Base-by-base conservation (phyloP, 1,284 basidiomycete genomes). In the Malassezia yamatoensis region DNA sequence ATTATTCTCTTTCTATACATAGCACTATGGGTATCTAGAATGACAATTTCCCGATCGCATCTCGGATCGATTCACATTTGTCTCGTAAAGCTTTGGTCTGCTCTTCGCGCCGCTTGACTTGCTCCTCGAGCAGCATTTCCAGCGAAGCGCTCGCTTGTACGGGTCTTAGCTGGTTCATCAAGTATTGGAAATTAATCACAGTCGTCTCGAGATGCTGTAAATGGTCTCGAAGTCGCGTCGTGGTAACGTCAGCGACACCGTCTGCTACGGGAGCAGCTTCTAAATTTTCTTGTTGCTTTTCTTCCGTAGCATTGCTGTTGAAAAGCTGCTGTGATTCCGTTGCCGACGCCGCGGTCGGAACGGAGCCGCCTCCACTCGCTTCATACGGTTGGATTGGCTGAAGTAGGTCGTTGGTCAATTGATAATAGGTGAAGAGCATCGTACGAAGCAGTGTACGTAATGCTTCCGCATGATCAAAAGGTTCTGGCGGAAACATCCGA, bases 381-480 rank as follows among this genome's bases (percentile, higher is more conserved):
- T 29, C 24, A 29, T 70, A 73, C 1, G 62, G 63, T 39, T 70
- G 63, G 3, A 68, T 65, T 13, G 69, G 69, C 10, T 56, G 59
- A 16, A 66, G 55, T 12, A 73, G 41, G 39, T 65, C 63, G 7
- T 59, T 53, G 3, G 61, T 62, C 37, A 73, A 63, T 47, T 63
- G 57, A 16, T 64, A 59, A 53, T 73, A 70, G 15, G 69, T 70
- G 13, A 64, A 60, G 13, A 76, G 66, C 35, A 72, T 66, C 40
- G 74, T 78, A 37, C 60, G 76, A 9, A 74, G 65, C 15, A 74
- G 64, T n/a, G 54, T 72, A 5, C 66, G 68, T 41, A 64, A 64
- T 38, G 46, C 48, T 24, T 5, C 36, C 36, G 5, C n/a, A 15
- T 29, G 32, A 18, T 12, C 38, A 41, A 9, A 36, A 6, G 12